Conservation (phyloP, 2,329 filamentous ascomycete species). For the Cladosporium colombiae region DNA sequence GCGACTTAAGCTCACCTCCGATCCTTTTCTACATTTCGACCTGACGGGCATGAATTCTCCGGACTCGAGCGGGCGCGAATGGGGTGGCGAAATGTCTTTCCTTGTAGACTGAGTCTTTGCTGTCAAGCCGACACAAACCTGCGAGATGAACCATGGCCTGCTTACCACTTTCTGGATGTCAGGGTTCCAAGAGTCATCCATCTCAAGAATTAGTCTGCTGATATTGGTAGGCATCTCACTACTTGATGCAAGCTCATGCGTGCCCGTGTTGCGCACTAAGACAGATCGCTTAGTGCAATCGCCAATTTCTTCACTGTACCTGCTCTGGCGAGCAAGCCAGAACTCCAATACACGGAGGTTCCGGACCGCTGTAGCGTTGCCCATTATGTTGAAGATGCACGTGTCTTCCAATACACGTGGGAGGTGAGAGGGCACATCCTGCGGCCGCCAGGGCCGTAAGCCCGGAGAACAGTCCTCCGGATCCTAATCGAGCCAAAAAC, state of each 20-base stretch:
- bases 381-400: constrained; percentile 11
- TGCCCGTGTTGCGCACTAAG: neutral
- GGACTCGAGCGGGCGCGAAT: constrained; percentile 8
- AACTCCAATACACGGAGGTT: constrained; percentile 9
- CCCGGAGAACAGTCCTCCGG: constrained; percentile 17
- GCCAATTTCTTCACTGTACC: neutral
- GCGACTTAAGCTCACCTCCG: constrained; percentile 3
- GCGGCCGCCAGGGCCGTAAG: constrained; percentile 15
- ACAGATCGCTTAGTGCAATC: neutral
- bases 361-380: constrained; percentile 19
- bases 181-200: neutral
- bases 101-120: neutral
- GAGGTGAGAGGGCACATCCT: constrained; percentile 1
- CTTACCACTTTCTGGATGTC: neutral
- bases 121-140: neutral
- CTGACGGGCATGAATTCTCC: constrained; percentile 6
- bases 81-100: neutral
- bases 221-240: neutral
- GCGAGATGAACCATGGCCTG: neutral
- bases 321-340: neutral
- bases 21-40: neutral
- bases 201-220: neutral
- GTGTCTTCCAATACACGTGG: neutral
- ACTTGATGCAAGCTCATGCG: neutral
- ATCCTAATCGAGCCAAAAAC: constrained; percentile 11